Percentiles rank a stretch among this genome's conserved stretches.
phyloP scores from a whole-genome alignment of 768 basidiomycete species.

The Phaeotremella skinneri region DNA sequence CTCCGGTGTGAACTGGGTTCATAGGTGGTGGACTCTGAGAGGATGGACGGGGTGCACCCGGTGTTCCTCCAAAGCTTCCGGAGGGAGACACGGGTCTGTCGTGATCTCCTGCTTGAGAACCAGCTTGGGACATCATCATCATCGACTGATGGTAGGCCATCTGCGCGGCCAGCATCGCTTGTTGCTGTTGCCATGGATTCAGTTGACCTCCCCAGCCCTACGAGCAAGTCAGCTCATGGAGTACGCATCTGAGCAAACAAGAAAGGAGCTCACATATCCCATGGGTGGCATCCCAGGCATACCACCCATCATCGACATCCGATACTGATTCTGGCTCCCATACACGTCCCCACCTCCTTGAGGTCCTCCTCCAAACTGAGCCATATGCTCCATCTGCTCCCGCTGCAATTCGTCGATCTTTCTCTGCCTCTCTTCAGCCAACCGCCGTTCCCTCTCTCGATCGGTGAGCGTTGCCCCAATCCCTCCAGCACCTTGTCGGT shows the following conservation, averaged over 20 bases:
- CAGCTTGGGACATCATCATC: slow-evolving; percentile 36
- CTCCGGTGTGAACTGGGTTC: neutral
- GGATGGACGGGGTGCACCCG: neutral
- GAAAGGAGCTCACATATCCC: slow-evolving; percentile 26
- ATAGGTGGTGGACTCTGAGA: neutral
- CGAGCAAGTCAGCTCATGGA: slow-evolving; percentile 14
- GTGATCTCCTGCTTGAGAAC: slow-evolving; percentile 24
- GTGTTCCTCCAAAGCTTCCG: slow-evolving; percentile 1
- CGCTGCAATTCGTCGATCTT: slow-evolving; percentile 87
- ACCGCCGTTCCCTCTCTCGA: slow-evolving; percentile 84
- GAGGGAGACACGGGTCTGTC: slow-evolving; percentile 13
- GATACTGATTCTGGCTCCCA: slow-evolving; percentile 55
- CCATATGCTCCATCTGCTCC: slow-evolving; percentile 86
- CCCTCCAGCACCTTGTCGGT: slow-evolving; percentile 90
- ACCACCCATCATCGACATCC: slow-evolving; percentile 34
- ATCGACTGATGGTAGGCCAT: slow-evolving; percentile 53
- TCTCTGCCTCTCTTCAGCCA: slow-evolving; percentile 88
- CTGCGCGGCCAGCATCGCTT: slow-evolving; percentile 54
- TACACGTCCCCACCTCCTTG: slow-evolving; percentile 59
- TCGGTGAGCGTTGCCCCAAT: slow-evolving; percentile 93
- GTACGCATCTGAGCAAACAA: slow-evolving; percentile 13
- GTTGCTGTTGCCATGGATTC: slow-evolving; percentile 50
- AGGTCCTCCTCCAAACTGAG: slow-evolving; percentile 60
- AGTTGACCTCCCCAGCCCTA: slow-evolving; percentile 28
- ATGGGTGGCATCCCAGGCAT: slow-evolving; percentile 41